phyloP scores from a whole-genome alignment of 169 alveolate species.

The Eimeria tenella region DNA sequence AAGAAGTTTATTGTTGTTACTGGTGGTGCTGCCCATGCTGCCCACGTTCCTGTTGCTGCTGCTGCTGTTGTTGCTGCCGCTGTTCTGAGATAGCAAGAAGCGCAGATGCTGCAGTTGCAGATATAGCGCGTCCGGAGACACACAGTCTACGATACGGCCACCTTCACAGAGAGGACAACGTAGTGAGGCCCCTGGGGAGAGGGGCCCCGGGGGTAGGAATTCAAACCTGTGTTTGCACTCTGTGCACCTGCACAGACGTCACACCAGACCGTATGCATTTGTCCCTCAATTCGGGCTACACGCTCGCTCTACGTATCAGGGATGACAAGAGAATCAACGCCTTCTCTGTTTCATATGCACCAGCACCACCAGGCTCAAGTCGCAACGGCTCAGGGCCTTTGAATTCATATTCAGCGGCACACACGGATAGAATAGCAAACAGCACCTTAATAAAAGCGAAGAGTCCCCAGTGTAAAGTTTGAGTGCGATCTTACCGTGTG shows the following conservation, averaged over 20 bases:
- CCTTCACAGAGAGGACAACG: slow-evolving; percentile 31
- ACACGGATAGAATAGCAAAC: neutral
- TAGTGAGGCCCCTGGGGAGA: neutral
- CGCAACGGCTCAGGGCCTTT: too few relatives aligned
- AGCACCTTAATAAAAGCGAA: neutral
- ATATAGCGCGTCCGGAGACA: neutral
- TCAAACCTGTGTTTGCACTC: slow-evolving; percentile 26
- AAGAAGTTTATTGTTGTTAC: neutral
- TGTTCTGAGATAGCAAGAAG: neutral
- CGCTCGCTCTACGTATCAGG: too few relatives aligned
- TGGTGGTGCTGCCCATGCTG: neutral
- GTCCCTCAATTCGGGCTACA: too few relatives aligned
- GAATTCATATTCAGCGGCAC: neutral
- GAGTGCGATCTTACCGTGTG: neutral
- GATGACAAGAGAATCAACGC: too few relatives aligned
- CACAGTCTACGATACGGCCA: slow-evolving; percentile 14
- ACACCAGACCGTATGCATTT: neutral
- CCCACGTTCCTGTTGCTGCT: neutral
- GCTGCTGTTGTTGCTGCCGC: slow-evolving; percentile 25
- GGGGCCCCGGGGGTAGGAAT: slow-evolving; percentile 30
- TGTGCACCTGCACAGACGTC: slow-evolving; percentile 16
- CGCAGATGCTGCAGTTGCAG: slow-evolving; percentile 28
- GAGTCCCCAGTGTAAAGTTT: neutral
- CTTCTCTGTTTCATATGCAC: too few relatives aligned
- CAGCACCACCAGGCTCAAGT: too few relatives aligned